Percentiles rank a stretch among this genome's conserved stretches.
Evolutionary conservation across 83 land plant species (phyloP).

Genomic region (Thuja plicata): DNA sequence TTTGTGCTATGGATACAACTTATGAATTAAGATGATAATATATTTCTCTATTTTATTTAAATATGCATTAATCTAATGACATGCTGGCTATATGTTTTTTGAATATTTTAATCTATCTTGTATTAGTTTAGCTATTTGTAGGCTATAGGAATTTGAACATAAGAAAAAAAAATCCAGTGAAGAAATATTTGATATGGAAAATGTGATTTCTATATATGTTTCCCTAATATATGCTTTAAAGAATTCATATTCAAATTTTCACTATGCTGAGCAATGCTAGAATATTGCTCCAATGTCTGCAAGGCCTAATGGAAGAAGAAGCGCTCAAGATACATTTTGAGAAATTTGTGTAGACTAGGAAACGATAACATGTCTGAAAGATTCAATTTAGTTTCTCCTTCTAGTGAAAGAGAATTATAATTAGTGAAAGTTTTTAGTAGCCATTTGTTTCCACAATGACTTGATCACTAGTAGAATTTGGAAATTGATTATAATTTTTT

Average conservation of each 20-base stretch:
- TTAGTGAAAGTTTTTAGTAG: background rate
- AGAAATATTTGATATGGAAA: background rate
- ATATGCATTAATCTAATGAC: background rate
- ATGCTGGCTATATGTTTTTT: background rate
- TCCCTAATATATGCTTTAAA: background rate
- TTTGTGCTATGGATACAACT: background rate
- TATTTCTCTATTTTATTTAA: background rate
- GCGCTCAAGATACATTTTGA: constrained; percentile 70
- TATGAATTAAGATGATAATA: background rate
- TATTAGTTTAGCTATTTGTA: background rate
- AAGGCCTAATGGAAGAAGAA: constrained; percentile 78
- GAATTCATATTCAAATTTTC: background rate
- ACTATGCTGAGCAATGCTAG: constrained; percentile 69
- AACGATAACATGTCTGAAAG: constrained; percentile 31
- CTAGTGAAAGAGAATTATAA: background rate
- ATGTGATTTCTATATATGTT: background rate
- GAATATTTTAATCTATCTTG: background rate
- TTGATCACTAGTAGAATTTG: background rate
- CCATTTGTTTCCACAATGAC: background rate
- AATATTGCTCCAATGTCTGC: constrained; percentile 66
- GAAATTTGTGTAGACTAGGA: constrained; percentile 55
- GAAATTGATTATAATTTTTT: too few relatives aligned
- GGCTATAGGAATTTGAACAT: background rate
- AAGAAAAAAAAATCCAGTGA: background rate
- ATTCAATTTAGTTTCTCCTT: constrained; percentile 37